Conservation (phyloP, 192 early-diverging fungal species). For the Coemansia javaensis region DNA sequence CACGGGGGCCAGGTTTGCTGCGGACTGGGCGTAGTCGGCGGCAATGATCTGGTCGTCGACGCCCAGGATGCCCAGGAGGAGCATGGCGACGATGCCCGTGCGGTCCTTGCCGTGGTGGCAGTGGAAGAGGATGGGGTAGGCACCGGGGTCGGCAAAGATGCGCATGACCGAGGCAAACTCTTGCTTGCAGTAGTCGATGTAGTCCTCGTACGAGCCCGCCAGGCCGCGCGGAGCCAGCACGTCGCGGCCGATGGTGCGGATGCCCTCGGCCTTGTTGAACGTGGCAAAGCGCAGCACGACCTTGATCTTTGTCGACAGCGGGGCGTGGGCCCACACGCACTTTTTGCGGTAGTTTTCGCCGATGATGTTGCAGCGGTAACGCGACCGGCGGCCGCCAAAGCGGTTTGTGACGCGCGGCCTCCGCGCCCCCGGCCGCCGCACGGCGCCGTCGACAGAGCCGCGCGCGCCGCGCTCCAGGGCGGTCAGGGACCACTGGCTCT, state of each 20-base stretch:
- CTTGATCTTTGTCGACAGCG: constrained; percentile 44
- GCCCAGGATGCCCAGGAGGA: constrained; percentile 51
- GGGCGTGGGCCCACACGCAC: constrained; percentile 47
- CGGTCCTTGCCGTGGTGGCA: constrained; percentile 67
- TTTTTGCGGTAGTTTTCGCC: constrained; percentile 49
- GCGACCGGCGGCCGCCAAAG: constrained; percentile 35
- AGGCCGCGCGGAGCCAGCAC: constrained; percentile 48
- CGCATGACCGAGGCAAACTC: constrained; percentile 52
- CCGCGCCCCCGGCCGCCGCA: not conserved
- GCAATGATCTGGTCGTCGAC: constrained; percentile 55
- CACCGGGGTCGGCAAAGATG: constrained; percentile 50
- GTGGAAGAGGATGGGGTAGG: constrained; percentile 61
- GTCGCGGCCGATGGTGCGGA: constrained; percentile 45
- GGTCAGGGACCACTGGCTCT: not conserved
- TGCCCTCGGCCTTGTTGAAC: constrained; percentile 48
- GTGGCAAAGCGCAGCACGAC: constrained; percentile 48
- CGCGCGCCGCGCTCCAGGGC: too few species aligned
- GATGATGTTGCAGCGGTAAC: constrained; percentile 49
- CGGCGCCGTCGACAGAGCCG: too few species aligned
- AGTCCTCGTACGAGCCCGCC: constrained; percentile 50
- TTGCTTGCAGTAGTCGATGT: constrained; percentile 47
- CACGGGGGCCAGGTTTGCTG: constrained; percentile 41
- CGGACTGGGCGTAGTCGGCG: constrained; percentile 54
- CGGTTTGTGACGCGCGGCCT: constrained; percentile 17
- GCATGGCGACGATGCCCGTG: constrained; percentile 57